Evolutionary conservation across 1,284 basidiomycete species (phyloP).

Genomic region (Cryptococcus hybrid): DNA sequence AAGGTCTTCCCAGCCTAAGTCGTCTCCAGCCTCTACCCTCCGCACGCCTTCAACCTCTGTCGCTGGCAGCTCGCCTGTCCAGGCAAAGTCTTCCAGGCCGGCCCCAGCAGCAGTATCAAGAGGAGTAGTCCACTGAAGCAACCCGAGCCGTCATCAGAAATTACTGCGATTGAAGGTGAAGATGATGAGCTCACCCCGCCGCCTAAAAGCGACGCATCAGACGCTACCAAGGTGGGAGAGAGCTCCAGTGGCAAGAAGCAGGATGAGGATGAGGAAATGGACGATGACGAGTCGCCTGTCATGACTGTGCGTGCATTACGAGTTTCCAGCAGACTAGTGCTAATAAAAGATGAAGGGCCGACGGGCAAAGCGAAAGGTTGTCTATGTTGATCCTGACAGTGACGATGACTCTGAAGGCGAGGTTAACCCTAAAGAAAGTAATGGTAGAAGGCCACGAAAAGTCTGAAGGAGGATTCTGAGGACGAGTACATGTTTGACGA

Average conservation of each 20-base stretch:
- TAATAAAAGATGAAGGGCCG: conserved; percentile 19
- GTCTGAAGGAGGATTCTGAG: conserved; percentile 38
- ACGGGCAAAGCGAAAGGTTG: conserved; percentile 44
- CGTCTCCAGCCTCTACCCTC: conserved; percentile 24
- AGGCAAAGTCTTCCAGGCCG: conserved; percentile 8
- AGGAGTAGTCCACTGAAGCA: conserved; percentile 19
- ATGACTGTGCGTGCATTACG: conserved; percentile 17
- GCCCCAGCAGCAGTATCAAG: conserved; percentile 13
- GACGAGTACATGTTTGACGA: conserved; percentile 46
- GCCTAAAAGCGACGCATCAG: conserved; percentile 13
- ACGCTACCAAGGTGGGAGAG: conserved; percentile 17
- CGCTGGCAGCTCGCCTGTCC: conserved; percentile 27
- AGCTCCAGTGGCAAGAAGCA: conserved; percentile 20
- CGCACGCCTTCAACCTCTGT: conserved; percentile 28
- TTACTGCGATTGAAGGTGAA: conserved; percentile 10
- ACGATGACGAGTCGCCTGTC: conserved; percentile 28
- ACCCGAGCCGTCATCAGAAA: conserved; percentile 11
- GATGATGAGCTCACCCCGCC: conserved; percentile 31
- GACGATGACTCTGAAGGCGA: conserved; percentile 26
- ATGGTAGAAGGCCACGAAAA: conserved; percentile 33
- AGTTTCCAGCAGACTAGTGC: neutral
- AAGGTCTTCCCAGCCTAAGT: conserved; percentile 15
- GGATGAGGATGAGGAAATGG: conserved; percentile 23
- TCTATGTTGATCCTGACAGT: conserved; percentile 47
- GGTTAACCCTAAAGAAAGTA: conserved; percentile 7